Evolutionary conservation across 2,329 filamentous ascomycete genomes (phyloP).

Genomic region (Aspergillus amoenus): DNA sequence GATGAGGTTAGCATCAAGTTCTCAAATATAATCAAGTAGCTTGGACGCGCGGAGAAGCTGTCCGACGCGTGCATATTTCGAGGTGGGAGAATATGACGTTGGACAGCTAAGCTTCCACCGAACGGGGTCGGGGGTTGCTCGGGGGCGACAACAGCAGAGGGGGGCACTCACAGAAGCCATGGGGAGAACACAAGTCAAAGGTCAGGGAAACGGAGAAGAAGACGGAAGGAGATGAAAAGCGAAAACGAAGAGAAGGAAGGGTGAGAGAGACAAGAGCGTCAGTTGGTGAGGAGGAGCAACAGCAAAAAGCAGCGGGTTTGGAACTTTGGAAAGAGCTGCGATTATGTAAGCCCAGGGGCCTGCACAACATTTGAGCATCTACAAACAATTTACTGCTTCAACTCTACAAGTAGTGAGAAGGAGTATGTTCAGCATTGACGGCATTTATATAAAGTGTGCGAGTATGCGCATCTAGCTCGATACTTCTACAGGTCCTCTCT

Average conservation of each 20-base stretch:
- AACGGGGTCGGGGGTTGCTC: constrained; percentile 5
- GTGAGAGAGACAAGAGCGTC: constrained; percentile 16
- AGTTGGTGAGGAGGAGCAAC: constrained; percentile 17
- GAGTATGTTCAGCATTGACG: neutral
- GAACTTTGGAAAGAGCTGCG: constrained; percentile 3
- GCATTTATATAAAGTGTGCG: neutral
- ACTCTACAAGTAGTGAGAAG: neutral
- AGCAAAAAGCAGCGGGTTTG: constrained; percentile 14
- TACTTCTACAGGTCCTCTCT: constrained; percentile 18
- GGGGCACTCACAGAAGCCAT: constrained; percentile 50
- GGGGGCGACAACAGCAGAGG: constrained; percentile 17
- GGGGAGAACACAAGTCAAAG: constrained; percentile 23
- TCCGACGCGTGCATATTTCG: constrained; percentile 12
- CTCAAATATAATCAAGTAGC: neutral
- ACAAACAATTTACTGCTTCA: no score
- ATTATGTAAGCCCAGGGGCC: constrained; percentile 20
- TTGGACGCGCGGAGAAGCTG: constrained; percentile 7
- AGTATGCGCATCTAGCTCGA: neutral
- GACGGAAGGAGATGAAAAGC: constrained; percentile 4
- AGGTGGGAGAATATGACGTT: constrained; percentile 17
- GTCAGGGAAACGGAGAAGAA: constrained; percentile 9
- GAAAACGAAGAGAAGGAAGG: constrained; percentile 16
- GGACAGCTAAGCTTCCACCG: constrained; percentile 18
- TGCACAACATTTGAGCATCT: neutral
- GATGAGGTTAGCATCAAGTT: constrained; percentile 21